Conservation (phyloP, 352 stramenopile species). For the Phytophthora aleatoria region DNA sequence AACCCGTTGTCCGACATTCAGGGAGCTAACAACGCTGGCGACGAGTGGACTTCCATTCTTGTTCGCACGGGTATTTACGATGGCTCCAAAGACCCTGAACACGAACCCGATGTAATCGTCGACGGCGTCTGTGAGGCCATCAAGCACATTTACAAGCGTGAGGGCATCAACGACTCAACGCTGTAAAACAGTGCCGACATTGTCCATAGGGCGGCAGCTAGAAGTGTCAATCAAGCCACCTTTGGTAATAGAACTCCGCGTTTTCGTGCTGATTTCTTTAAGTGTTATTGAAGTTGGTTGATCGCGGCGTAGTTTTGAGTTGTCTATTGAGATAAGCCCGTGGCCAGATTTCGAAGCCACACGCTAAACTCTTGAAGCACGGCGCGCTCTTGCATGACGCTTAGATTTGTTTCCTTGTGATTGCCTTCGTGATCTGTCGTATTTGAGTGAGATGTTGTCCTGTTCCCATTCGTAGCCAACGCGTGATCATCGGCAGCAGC, state of each 20-base stretch:
- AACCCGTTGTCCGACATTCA: constrained; percentile 89
- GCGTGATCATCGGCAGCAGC: constrained; percentile 24
- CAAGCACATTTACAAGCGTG: constrained; percentile 70
- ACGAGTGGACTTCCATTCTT: constrained; percentile 85
- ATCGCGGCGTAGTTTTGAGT: constrained; percentile 1
- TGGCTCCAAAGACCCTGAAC: constrained; percentile 59
- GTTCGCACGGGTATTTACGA: constrained; percentile 89
- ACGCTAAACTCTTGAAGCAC: constrained; percentile 84
- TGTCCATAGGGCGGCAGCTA: neutral
- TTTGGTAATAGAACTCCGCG: constrained; percentile 29
- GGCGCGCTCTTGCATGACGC: constrained; percentile 67
- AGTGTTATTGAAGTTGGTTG: neutral
- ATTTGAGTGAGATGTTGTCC: neutral
- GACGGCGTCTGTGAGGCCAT: constrained; percentile 79
- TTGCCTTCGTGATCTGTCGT: constrained; percentile 5
- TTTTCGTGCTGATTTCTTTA: constrained; percentile 9
- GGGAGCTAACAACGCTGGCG: constrained; percentile 84
- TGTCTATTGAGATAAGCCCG: constrained; percentile 13
- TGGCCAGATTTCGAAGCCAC: constrained; percentile 67
- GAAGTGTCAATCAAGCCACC: neutral
- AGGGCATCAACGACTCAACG: constrained; percentile 51
- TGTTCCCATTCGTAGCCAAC: constrained; percentile 15
- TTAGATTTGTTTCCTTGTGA: constrained; percentile 15
- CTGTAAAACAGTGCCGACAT: constrained; percentile 27
- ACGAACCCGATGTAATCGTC: constrained; percentile 67